These are phyloP conservation scores for Vanilla planifolia DNA, from an alignment of 106 monocot genomes.

Conservation along the genomic window DNA sequence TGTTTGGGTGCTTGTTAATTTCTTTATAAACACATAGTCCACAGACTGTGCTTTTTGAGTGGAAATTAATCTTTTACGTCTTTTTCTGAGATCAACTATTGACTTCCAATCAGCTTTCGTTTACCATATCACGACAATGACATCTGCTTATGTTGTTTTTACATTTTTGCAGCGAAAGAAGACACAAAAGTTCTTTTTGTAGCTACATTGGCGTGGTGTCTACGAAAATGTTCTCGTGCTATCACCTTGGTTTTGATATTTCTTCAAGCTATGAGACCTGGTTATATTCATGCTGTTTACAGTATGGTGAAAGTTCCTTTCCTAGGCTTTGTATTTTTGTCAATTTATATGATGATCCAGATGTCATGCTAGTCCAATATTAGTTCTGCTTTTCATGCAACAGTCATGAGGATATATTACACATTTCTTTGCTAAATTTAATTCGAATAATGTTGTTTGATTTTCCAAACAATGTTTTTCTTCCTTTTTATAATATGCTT, in stretches of 20 bases:
- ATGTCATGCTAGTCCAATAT: too few species aligned
- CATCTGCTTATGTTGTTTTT: background rate
- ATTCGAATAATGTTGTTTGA: background rate
- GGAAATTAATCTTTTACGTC: background rate
- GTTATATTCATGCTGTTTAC: conserved; percentile 89
- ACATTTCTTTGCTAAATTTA: background rate
- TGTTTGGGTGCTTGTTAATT: background rate
- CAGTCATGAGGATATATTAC: background rate
- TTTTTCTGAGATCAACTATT: background rate
- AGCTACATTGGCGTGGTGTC: conserved; percentile 90
- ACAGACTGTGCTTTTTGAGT: background rate
- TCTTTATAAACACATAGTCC: background rate
- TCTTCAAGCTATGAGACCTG: conserved; percentile 76
- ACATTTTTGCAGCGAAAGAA: conserved; percentile 52
- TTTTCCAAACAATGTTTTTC: background rate
- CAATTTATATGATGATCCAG: background rate
- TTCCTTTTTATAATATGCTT: background rate
- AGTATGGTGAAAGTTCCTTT: conserved; percentile 62
- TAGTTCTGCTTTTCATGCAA: background rate
- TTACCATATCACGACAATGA: background rate
- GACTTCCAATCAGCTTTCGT: background rate
- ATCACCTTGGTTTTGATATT: conserved; percentile 76
- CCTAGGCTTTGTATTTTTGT: conserved; percentile 8
- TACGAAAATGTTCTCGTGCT: conserved; percentile 85
- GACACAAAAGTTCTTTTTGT: conserved; percentile 83